Conservation (phyloP, 2,329 filamentous ascomycete genomes). For the Passalora sequoiae region DNA sequence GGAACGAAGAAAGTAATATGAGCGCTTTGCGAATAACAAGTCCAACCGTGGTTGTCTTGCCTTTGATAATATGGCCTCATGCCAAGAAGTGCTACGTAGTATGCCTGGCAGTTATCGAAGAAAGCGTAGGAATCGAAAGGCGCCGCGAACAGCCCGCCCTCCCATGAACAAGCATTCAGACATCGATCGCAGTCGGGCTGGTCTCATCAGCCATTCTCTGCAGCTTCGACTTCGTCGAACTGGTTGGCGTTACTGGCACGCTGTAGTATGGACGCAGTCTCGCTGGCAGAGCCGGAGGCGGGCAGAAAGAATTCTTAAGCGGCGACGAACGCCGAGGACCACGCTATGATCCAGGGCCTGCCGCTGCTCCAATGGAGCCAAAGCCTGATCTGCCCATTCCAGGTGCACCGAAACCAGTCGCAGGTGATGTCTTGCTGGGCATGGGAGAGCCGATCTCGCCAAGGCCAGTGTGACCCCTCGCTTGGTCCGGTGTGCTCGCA, state of each 20-base stretch:
- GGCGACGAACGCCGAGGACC: neutral
- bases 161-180: neutral
- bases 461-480: conserved; percentile 27
- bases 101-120: neutral
- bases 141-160: neutral
- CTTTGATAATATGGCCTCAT: neutral
- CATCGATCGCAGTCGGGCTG: neutral
- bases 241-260: neutral
- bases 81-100: conserved; percentile 4
- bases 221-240: neutral
- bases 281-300: neutral
- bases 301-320: neutral
- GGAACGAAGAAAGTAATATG: neutral
- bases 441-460: conserved; percentile 48
- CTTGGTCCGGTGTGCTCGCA: conserved; percentile 28
- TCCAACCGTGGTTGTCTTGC: neutral
- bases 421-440: conserved; percentile 39
- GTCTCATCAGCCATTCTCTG: neutral
- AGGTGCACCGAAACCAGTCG: conserved; percentile 29
- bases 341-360: neutral
- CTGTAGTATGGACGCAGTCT: neutral
- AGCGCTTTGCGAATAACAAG: neutral
- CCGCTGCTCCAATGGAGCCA: neutral
- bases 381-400: conserved; percentile 12
- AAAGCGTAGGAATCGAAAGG: neutral